These are phyloP conservation scores for Meyerozyma carpophila DNA, from an alignment of 1,139 yeast genomes.

Conservation along the genomic window DNA sequence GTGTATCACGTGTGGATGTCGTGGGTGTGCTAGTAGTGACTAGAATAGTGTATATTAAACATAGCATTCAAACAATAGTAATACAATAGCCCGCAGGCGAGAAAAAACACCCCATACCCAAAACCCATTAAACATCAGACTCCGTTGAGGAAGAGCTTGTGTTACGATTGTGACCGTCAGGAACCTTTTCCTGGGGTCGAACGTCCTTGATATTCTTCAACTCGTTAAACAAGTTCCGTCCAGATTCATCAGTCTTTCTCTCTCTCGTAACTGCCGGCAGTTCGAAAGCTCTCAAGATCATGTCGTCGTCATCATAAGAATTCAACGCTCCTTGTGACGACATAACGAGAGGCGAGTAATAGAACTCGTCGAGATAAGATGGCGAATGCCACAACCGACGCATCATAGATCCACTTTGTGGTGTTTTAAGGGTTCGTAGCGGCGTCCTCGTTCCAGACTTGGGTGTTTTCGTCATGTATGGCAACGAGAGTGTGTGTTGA, in stretches of 20 bases:
- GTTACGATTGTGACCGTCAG: background rate
- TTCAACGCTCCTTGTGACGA: slow-evolving; percentile 22
- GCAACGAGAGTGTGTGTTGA: slow-evolving; percentile 2
- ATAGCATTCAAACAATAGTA: background rate
- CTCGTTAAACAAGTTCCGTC: slow-evolving; percentile 17
- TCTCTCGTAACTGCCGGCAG: slow-evolving; percentile 18
- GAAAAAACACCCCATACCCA: background rate
- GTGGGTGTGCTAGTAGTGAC: slow-evolving; percentile 84
- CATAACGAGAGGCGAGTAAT: slow-evolving; percentile 50
- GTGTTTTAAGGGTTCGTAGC: slow-evolving; percentile 33
- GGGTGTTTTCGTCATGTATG: slow-evolving; percentile 16
- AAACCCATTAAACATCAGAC: background rate
- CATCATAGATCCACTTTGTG: slow-evolving; percentile 38
- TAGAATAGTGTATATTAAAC: slow-evolving; percentile 17
- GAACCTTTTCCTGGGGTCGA: background rate
- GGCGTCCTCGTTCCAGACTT: slow-evolving; percentile 35
- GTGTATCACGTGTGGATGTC: slow-evolving; percentile 86
- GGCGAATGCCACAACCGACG: slow-evolving; percentile 60
- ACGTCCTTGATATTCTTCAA: slow-evolving; percentile 9
- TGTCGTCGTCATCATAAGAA: slow-evolving; percentile 54
- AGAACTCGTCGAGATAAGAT: slow-evolving; percentile 60
- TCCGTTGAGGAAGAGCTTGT: background rate
- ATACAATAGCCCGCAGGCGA: slow-evolving; percentile 1
- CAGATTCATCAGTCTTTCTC: slow-evolving; percentile 9
- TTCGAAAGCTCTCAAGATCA: slow-evolving; percentile 42